Base-by-base conservation (phyloP, 2,329 filamentous ascomycete genomes). In the Sporothrix dimorphospora region DNA sequence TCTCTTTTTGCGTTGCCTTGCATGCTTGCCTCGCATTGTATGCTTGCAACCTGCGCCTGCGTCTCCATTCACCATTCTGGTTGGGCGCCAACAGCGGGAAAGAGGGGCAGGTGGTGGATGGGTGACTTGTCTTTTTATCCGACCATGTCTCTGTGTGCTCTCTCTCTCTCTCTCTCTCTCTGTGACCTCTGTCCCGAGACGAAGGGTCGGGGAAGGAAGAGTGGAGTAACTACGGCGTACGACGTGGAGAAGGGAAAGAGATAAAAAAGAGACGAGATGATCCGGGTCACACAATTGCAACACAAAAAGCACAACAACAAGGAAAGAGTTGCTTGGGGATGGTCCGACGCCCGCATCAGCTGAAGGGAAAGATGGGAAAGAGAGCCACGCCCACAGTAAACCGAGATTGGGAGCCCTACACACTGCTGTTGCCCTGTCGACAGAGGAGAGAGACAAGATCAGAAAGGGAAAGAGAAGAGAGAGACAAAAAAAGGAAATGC, bases 11-110 rank as follows among this genome's bases (percentile, higher is more conserved):
- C 21, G 6, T 40, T 38, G 30, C 34, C 57, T 21, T 61, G 30
- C 57, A 61, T 61, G n/a, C n/a, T n/a, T n/a, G n/a, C n/a, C 3
- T 30, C 24, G 57, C 30, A 61, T 38, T 40, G 55, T 6, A 61
- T 61, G 34, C 57, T 38, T 42, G 16, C 57, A 38, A 40, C 30
- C 57, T 38, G 55, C 30, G 30, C 21, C 30, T 40, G 57, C 3
- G 8, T 11, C 34, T 21, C 34, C 19, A 12, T 4, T 7, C 1
- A 4, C n/a, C n/a, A 21, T 40, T 21, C 8, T n/a, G 8, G 57
- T 61, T 40, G 34, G 30, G 34, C 34, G 57, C 57, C 57, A 61
- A 24, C 57, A 61, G 34, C 19, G 57, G 57, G 14, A 38, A 59
- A 59, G 8, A 7, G 16, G 38, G 51, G 51, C 19, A 19, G 11